Percentiles rank a stretch among this genome's conserved stretches.
Evolutionary conservation across 441 rosid genomes (phyloP).

Genomic region (Populus trichocarpa): DNA sequence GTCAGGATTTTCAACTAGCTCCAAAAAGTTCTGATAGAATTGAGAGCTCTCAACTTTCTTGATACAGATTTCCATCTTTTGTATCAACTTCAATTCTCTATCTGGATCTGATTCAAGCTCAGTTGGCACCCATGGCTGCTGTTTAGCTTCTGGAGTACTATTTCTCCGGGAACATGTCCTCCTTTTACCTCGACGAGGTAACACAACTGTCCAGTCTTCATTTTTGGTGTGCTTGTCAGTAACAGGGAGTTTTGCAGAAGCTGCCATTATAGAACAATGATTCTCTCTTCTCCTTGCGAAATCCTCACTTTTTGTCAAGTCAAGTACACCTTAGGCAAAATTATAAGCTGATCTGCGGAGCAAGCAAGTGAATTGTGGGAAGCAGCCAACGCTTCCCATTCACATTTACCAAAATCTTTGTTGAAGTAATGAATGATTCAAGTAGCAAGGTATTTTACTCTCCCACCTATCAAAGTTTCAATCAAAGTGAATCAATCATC

Average conservation of each 20-base stretch:
- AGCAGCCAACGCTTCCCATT: not conserved
- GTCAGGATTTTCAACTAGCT: constrained; percentile 53
- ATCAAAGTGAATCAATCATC: not conserved
- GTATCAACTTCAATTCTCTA: constrained; percentile 49
- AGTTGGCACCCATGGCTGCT: constrained; percentile 46
- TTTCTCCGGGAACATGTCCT: constrained; percentile 31
- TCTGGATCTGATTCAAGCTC: constrained; percentile 40
- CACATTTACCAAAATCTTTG: not conserved
- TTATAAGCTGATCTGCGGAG: not conserved
- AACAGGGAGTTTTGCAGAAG: constrained; percentile 33
- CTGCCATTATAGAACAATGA: constrained; percentile 27
- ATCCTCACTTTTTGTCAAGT: not conserved
- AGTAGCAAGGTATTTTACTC: not conserved
- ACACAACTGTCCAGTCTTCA: constrained; percentile 75
- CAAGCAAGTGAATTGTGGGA: not conserved
- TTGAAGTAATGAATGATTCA: not conserved
- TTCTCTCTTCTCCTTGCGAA: not conserved
- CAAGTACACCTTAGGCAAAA: not conserved
- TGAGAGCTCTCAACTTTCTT: constrained; percentile 48
- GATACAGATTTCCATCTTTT: constrained; percentile 46
- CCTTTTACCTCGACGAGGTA: constrained; percentile 45
- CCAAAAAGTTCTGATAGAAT: constrained; percentile 48
- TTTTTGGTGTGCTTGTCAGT: constrained; percentile 24
- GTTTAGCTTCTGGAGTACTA: constrained; percentile 25
- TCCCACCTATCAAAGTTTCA: not conserved